Conservation (phyloP, 2,329 filamentous ascomycete species). For the Thelonectria olida region DNA sequence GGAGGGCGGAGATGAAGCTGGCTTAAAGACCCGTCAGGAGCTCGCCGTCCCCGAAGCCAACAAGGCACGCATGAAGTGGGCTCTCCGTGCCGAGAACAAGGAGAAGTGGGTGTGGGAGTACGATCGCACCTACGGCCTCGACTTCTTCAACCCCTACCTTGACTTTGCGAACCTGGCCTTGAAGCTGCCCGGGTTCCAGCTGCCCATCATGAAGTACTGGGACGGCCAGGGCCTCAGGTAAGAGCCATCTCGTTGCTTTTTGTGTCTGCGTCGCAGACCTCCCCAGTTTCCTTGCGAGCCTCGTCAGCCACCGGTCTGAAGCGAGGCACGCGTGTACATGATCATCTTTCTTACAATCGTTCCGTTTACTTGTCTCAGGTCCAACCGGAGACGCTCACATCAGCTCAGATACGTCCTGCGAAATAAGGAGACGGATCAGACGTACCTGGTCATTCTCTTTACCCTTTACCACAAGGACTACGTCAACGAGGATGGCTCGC, state of each 20-base stretch:
- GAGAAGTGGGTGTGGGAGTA: slow-evolving; percentile 64
- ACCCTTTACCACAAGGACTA: slow-evolving; percentile 77
- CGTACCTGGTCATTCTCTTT: slow-evolving; percentile 85
- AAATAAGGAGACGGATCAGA: slow-evolving; percentile 75
- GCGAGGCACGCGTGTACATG: slow-evolving; percentile 29
- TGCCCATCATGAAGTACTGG: slow-evolving; percentile 82
- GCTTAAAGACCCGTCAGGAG: slow-evolving; percentile 54
- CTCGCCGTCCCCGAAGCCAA: slow-evolving; percentile 61
- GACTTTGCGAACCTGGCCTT: slow-evolving; percentile 82
- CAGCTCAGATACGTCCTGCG: slow-evolving; percentile 91
- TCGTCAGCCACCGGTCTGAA: neutral
- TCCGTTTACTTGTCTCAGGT: slow-evolving; percentile 38
- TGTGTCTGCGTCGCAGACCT: neutral
- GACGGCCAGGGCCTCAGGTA: slow-evolving; percentile 81
- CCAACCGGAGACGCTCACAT: slow-evolving; percentile 72
- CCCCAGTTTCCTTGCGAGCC: slow-evolving; percentile 16
- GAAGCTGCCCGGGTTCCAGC: slow-evolving; percentile 75
- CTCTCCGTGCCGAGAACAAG: slow-evolving; percentile 58
- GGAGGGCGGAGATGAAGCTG: slow-evolving; percentile 71
- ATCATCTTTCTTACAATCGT: slow-evolving; percentile 30
- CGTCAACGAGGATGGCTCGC: slow-evolving; percentile 65
- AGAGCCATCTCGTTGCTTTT: slow-evolving; percentile 41
- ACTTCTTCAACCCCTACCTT: slow-evolving; percentile 92
- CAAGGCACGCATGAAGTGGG: slow-evolving; percentile 68
- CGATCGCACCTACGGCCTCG: slow-evolving; percentile 60